Conservation (phyloP, 129 eudicot species). For the Mikania micrantha region DNA sequence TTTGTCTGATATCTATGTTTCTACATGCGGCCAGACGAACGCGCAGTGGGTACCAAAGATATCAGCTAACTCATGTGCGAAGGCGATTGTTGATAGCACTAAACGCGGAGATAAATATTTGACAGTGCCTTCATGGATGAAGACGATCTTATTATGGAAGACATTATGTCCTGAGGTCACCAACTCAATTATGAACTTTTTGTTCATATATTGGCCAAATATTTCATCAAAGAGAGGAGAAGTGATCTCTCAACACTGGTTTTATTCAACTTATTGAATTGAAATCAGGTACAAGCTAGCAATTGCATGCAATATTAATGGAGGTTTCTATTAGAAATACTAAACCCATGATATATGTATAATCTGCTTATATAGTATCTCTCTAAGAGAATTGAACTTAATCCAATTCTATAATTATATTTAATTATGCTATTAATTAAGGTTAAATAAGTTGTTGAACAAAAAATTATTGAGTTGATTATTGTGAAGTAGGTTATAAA, state of each 20-base stretch:
- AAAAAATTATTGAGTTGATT: too few relatives aligned
- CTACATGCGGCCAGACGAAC: constrained; percentile 21
- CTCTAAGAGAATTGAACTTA: too few relatives aligned
- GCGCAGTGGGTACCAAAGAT: constrained; percentile 30
- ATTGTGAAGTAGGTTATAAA: too few relatives aligned
- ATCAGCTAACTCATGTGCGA: constrained; percentile 34
- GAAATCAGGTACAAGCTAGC: neutral
- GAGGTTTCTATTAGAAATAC: neutral
- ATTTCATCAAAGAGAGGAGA: constrained; percentile 19
- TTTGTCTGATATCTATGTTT: neutral
- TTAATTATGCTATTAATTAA: too few relatives aligned
- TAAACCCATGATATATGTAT: neutral
- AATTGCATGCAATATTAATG: neutral
- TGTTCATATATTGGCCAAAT: constrained; percentile 28
- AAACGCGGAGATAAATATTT: constrained; percentile 50
- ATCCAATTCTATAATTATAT: too few relatives aligned
- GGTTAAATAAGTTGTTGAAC: too few relatives aligned
- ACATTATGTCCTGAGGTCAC: constrained; percentile 33
- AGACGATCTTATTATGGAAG: constrained; percentile 30
- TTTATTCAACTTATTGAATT: neutral
- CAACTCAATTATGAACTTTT: constrained; percentile 32
- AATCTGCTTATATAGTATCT: neutral
- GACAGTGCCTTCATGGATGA: constrained; percentile 55
- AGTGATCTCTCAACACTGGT: neutral
- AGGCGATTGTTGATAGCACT: constrained; percentile 50